Evolutionary conservation across 352 stramenopile genomes (phyloP).

Genomic region (Pythium coloratum): DNA sequence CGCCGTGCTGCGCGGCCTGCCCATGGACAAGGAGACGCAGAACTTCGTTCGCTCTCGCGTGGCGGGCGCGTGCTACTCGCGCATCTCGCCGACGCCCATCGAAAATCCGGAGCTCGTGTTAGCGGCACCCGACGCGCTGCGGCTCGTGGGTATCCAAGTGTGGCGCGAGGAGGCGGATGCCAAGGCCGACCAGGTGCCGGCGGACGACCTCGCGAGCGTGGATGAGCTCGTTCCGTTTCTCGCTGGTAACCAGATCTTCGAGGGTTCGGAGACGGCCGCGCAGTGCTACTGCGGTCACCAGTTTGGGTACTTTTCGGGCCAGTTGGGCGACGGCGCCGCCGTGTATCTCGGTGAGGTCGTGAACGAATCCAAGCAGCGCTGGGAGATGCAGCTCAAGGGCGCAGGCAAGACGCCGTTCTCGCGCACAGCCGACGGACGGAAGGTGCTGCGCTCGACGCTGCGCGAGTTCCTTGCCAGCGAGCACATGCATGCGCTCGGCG

Average conservation of each 20-base stretch:
- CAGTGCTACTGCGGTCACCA: slow-evolving; percentile 93
- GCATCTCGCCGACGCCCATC: slow-evolving; percentile 60
- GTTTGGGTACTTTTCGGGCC: slow-evolving; percentile 91
- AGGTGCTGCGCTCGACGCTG: slow-evolving; percentile 92
- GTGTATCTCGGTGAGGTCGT: slow-evolving; percentile 89
- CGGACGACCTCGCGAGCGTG: slow-evolving; percentile 31
- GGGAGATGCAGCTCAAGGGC: slow-evolving; percentile 97
- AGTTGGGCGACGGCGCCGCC: slow-evolving; percentile 90
- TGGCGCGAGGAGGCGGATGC: slow-evolving; percentile 14
- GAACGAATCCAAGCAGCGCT: slow-evolving; percentile 40
- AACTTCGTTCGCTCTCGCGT: slow-evolving; percentile 58
- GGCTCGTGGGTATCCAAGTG: slow-evolving; percentile 61
- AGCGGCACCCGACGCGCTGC: slow-evolving; percentile 46
- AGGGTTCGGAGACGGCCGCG: slow-evolving; percentile 71
- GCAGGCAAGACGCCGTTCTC: slow-evolving; percentile 95
- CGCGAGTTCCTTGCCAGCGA: slow-evolving; percentile 97
- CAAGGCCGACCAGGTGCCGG: slow-evolving; percentile 25
- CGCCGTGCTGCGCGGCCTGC: slow-evolving; percentile 58
- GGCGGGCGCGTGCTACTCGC: slow-evolving; percentile 60
- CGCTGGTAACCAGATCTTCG: slow-evolving; percentile 72
- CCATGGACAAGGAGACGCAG: slow-evolving; percentile 50
- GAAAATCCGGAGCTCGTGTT: slow-evolving; percentile 60
- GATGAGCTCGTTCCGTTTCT: slow-evolving; percentile 58
- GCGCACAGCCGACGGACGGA: slow-evolving; percentile 92
- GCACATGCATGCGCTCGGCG: slow-evolving; percentile 93